Percentiles rank a stretch among this genome's conserved stretches.
Evolutionary conservation across 2,329 filamentous ascomycete genomes (phyloP).

Genomic region (Penicillium janthinellum): DNA sequence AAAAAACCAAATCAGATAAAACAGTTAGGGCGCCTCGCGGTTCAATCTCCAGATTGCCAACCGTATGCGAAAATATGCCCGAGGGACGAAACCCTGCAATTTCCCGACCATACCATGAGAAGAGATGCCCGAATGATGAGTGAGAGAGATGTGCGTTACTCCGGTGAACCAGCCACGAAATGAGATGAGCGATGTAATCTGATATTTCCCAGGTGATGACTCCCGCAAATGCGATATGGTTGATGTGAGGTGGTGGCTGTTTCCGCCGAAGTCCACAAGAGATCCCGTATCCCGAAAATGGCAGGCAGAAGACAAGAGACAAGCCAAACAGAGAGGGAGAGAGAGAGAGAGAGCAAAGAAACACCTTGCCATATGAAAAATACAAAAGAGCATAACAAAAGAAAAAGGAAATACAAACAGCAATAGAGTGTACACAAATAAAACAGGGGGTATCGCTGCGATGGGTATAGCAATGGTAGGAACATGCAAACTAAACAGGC

Average conservation of each 20-base stretch:
- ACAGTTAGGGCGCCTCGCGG: conserved; percentile 14
- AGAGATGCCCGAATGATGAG: conserved; percentile 16
- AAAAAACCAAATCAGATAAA: conserved; percentile 6
- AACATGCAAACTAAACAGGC: conserved; percentile 14
- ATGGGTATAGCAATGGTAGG: conserved; percentile 22
- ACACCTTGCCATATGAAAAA: conserved; percentile 11
- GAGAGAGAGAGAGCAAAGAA: conserved; percentile 2
- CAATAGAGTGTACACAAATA: conserved; percentile 9
- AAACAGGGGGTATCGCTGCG: conserved; percentile 28
- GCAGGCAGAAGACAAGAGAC: not conserved
- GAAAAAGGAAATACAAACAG: conserved; percentile 1
- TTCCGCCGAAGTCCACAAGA: conserved; percentile 13
- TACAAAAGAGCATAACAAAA: conserved; percentile 13
- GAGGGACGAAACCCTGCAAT: conserved; percentile 10
- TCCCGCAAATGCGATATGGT: conserved; percentile 27
- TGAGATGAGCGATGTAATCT: not conserved
- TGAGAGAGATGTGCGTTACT: conserved; percentile 11
- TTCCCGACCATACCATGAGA: conserved; percentile 12
- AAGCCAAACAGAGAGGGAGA: conserved; percentile 1
- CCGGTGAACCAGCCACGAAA: conserved; percentile 27
- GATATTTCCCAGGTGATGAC: conserved; percentile 21
- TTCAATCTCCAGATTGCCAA: conserved; percentile 2
- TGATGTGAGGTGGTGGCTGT: conserved; percentile 9
- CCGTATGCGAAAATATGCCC: conserved; percentile 15
- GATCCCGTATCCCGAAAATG: conserved; percentile 12